Evolutionary conservation across 352 stramenopile species (phyloP).

Genomic region (Plasmopara muralis): DNA sequence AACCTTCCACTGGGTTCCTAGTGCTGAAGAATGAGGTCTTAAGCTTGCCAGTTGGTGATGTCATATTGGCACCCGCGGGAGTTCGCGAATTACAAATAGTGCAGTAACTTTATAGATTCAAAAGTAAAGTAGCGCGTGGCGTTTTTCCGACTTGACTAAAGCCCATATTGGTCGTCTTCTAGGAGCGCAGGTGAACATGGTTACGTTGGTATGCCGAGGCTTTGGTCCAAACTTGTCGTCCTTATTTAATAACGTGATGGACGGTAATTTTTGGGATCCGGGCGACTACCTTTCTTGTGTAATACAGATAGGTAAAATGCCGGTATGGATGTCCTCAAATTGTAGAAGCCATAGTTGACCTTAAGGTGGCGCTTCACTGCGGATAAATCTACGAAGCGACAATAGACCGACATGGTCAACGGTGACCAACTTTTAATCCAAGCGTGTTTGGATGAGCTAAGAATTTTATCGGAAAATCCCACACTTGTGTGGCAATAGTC

Average conservation of each 20-base stretch:
- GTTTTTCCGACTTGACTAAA: not conserved
- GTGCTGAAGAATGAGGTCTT: slow-evolving; percentile 1
- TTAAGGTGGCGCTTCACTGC: too few species aligned
- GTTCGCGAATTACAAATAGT: not conserved
- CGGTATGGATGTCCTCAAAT: too few species aligned
- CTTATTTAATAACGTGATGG: not conserved
- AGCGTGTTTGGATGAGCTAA: too few species aligned
- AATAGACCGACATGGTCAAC: too few species aligned
- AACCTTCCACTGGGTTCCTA: not conserved
- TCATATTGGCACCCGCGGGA: slow-evolving; percentile 3
- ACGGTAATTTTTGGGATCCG: not conserved
- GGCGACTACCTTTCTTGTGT: not conserved
- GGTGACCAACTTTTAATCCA: too few species aligned
- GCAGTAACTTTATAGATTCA: slow-evolving; percentile 1
- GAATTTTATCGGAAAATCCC: too few species aligned
- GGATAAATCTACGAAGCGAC: too few species aligned
- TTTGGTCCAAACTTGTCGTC: slow-evolving; percentile 3
- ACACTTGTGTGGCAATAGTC: too few species aligned
- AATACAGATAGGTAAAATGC: not conserved
- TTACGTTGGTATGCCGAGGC: not conserved
- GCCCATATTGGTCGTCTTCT: not conserved
- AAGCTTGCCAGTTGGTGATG: slow-evolving; percentile 5
- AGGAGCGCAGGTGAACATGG: not conserved
- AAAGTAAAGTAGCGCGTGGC: not conserved
- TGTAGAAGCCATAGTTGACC: too few species aligned